phyloP scores from a whole-genome alignment of 2,329 filamentous ascomycete species.

The Trichoderma arundinaceum region DNA sequence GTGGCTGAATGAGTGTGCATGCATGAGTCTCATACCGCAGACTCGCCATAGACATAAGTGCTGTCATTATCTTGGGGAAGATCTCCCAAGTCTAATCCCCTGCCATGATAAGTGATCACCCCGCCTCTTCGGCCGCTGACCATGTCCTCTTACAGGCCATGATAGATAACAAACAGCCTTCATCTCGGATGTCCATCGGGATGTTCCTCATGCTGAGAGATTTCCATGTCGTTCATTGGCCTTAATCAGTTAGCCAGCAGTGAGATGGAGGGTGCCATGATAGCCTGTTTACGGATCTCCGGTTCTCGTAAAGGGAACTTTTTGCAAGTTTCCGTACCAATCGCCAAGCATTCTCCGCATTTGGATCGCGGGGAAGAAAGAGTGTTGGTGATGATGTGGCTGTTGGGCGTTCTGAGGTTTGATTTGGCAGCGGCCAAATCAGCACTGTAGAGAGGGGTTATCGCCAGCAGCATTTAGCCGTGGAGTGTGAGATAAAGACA shows the following conservation, averaged over 20 bases:
- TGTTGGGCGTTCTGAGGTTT: constrained; percentile 1
- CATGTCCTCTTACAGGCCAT: neutral
- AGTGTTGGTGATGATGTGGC: constrained; percentile 16
- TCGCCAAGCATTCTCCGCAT: constrained; percentile 22
- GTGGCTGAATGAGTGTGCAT: neutral
- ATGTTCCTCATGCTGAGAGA: neutral
- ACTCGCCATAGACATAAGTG: neutral
- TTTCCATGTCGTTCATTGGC: neutral
- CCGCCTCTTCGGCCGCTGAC: neutral
- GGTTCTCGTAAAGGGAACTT: neutral
- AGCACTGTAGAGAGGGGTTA: constrained; percentile 16
- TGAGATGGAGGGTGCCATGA: constrained; percentile 14
- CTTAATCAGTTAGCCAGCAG: neutral
- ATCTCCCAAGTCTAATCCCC: neutral
- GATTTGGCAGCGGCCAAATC: neutral
- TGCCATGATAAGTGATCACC: constrained; percentile 12
- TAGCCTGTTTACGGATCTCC: neutral
- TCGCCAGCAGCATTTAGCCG: rapidly evolving
- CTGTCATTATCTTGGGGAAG: neutral
- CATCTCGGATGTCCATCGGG: constrained; percentile 22
- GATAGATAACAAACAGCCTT: neutral
- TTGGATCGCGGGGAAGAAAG: constrained; percentile 28
- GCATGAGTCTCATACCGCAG: neutral
- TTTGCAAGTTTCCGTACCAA: neutral
- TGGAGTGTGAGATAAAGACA: constrained; percentile 8